These are phyloP conservation scores for Limtongozyma cylindracea DNA, from an alignment of 805 yeast genomes.

Conservation along the genomic window DNA sequence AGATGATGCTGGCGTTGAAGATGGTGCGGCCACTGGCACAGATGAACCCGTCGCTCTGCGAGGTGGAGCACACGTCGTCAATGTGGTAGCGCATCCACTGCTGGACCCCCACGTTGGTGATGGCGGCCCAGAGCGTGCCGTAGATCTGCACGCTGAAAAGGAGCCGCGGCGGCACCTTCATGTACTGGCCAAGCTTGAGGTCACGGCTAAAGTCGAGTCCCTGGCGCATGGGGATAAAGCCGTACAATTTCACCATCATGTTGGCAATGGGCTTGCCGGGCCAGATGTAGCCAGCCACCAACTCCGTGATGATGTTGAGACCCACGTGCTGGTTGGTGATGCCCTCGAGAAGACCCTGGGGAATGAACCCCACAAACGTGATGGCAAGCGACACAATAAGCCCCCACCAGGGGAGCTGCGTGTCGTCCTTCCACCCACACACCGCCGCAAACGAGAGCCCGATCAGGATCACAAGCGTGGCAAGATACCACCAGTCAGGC, in stretches of 20 bases:
- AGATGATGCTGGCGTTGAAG: constrained; percentile 4
- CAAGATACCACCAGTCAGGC: constrained; percentile 5
- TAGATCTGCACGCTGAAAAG: constrained; percentile 3
- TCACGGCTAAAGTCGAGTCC: constrained; percentile 4
- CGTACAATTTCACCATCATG: constrained; percentile 4
- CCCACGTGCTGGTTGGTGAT: constrained; percentile 4
- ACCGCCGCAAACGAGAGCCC: constrained; percentile 3
- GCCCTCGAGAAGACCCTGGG: constrained; percentile 4
- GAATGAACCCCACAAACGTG: constrained; percentile 2
- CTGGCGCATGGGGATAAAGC: constrained; percentile 4
- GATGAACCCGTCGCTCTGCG: constrained; percentile 3
- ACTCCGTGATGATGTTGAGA: constrained; percentile 4
- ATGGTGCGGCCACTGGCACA: constrained; percentile 4
- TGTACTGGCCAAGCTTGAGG: constrained; percentile 4
- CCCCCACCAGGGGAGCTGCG: constrained; percentile 4
- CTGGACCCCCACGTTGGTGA: constrained; percentile 6
- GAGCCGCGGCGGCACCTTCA: constrained; percentile 4
- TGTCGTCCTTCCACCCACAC: constrained; percentile 2
- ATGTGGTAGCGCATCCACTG: constrained; percentile 5
- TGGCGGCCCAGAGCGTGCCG: constrained; percentile 4
- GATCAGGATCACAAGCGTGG: constrained; percentile 1
- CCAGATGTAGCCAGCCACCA: constrained; percentile 4
- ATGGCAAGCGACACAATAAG: constrained; percentile 3
- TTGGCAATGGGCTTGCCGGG: constrained; percentile 4
- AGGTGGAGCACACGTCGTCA: constrained; percentile 3